Evolutionary conservation across 441 rosid genomes (phyloP), one percentile per base, ranked within the genome.

Genomic region (Pelargonium fulgidum): DNA sequence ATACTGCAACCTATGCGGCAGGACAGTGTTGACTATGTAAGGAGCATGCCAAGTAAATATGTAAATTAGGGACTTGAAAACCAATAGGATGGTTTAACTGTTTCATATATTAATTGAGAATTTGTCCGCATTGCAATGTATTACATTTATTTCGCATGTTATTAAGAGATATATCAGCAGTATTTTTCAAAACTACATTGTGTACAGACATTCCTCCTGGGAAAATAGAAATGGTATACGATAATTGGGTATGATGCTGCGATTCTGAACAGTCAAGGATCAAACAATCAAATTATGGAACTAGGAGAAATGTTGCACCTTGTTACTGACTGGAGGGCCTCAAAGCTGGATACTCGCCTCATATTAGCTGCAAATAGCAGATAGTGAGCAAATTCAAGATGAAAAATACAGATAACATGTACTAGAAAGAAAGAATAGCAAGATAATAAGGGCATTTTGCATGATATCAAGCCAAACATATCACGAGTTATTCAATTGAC

Each of bases 281-380:
- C 16, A 65, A 41, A 39, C 39, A 26, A 65, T 63, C 52, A 33
- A 45, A 39, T 59, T 36, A 39, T 33, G 3, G n/a, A 6, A 48
- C 68, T 7, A 54, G 63, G 68, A 64, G 17, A 62, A 44, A 44
- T 44, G 13, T 12, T 44, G 67, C 69, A 89, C 87, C 89, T 89
- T 68, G 85, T 77, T 7, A 81, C 50, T 1, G 80, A 78, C 41
- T 86, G 87, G 75, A 85, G 90, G 66, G 90, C 92, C 81, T 92
- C 94, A 62, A 85, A 81, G 87, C 94, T 92, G 71, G 96, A 88
- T 58, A 88, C 71, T 72, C 86, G 85, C 54, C 69, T 72, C 22
- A 79, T 71, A 75, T 81, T 85, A 73, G 84, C 93, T 87, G 89
- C 70, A 69, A 70, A 64, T 14, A 58, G 42, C 64, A 72, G 58